Percentiles rank a stretch among this genome's conserved stretches.
These are phyloP conservation scores for Myrmaecium sp. DNA, from an alignment of 2,329 filamentous ascomycete genomes.

Conservation along the genomic window DNA sequence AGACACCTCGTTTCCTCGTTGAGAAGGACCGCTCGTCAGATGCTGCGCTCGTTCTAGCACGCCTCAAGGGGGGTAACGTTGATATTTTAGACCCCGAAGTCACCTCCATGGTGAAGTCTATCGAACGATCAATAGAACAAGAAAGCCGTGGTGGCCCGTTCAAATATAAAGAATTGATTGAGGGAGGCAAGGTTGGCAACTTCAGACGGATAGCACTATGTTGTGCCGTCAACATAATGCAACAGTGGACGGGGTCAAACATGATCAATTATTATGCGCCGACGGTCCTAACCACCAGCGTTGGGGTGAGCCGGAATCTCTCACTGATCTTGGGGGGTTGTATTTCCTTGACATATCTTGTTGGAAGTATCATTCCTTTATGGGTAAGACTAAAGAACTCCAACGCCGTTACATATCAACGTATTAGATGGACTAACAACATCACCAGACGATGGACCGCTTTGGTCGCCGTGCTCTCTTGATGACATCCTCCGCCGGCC, in stretches of 20 bases:
- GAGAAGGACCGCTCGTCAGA: constrained; percentile 16
- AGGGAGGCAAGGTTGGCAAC: constrained; percentile 13
- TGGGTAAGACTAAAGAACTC: constrained; percentile 1
- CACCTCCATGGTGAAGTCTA: constrained; percentile 19
- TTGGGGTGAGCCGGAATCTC: constrained; percentile 27
- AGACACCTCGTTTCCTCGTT: constrained; percentile 22
- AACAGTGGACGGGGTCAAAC: constrained; percentile 21
- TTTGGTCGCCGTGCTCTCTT: constrained; percentile 25
- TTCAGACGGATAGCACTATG: constrained; percentile 17
- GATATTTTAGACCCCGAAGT: constrained; percentile 6
- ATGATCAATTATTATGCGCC: constrained; percentile 27
- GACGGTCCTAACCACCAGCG: constrained; percentile 21
- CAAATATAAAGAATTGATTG: constrained; percentile 19
- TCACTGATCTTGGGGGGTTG: constrained; percentile 36
- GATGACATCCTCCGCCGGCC: constrained; percentile 23
- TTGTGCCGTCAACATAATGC: constrained; percentile 18
- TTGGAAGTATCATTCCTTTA: constrained; percentile 24
- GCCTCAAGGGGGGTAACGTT: neutral
- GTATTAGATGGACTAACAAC: neutral
- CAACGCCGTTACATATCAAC: neutral
- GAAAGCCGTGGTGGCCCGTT: constrained; percentile 17
- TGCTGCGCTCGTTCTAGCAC: constrained; percentile 5
- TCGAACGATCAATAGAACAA: constrained; percentile 17
- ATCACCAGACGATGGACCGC: constrained; percentile 21
- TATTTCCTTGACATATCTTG: constrained; percentile 22